phyloP scores from a whole-genome alignment of 306 rosid species.

The Vigna trinervia region DNA sequence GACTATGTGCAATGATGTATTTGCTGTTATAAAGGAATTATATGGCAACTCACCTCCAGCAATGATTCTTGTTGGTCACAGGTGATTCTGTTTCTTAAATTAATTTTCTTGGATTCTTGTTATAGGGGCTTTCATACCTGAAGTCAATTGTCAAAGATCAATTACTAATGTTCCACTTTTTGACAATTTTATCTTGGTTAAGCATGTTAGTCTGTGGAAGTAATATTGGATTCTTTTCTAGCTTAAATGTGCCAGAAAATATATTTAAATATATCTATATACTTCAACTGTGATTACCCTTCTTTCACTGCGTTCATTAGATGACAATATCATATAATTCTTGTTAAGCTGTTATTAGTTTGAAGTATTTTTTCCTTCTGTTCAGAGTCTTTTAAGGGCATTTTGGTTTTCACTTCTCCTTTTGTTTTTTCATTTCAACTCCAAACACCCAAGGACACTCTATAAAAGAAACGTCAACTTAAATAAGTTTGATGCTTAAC shows the following conservation, averaged over 20 bases:
- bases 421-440: neutral
- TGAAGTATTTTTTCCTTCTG: neutral
- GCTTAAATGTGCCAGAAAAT: slow-evolving; percentile 12
- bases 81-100: slow-evolving; percentile 55
- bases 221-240: slow-evolving; percentile 24
- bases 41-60: slow-evolving; percentile 87
- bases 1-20: slow-evolving; percentile 94
- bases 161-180: slow-evolving; percentile 18
- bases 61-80: slow-evolving; percentile 84
- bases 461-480: neutral
- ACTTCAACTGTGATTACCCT: slow-evolving; percentile 4
- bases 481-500: neutral
- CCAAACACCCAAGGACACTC: neutral
- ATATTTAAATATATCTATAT: neutral
- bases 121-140: slow-evolving; percentile 12
- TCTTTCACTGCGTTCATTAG: slow-evolving; percentile 12
- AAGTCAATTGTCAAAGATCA: slow-evolving; percentile 11
- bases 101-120: slow-evolving; percentile 33
- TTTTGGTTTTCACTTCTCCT: neutral
- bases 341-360: slow-evolving; percentile 1
- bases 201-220: slow-evolving; percentile 13
- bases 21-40: slow-evolving; percentile 76
- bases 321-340: slow-evolving; percentile 30
- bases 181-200: slow-evolving; percentile 25
- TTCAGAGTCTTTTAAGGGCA: slow-evolving; percentile 9